These are phyloP conservation scores for Wickerhamiella alocasiicola DNA, from an alignment of 805 yeast species.

Conservation along the genomic window DNA sequence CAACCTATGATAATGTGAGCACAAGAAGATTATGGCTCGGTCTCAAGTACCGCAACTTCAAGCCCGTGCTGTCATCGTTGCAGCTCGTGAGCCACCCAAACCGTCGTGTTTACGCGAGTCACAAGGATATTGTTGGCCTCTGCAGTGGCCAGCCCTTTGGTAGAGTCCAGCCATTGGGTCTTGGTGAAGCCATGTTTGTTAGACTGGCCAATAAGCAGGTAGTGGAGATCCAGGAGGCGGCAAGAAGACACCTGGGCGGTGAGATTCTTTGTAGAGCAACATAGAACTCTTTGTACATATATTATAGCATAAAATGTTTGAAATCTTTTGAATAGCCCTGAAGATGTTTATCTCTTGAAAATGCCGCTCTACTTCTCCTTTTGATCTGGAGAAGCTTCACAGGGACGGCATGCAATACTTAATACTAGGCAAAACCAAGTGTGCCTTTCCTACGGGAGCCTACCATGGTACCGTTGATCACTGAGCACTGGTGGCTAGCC, in stretches of 20 bases:
- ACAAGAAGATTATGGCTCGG: constrained; percentile 86
- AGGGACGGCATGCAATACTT: too few relatives aligned
- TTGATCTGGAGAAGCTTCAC: too few relatives aligned
- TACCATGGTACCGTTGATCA: too few relatives aligned
- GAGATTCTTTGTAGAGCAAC: constrained; percentile 62
- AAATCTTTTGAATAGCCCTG: too few relatives aligned
- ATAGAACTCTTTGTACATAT: constrained; percentile 3
- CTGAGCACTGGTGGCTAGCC: too few relatives aligned
- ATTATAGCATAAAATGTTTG: too few relatives aligned
- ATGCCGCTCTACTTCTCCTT: too few relatives aligned
- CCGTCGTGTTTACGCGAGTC: constrained; percentile 51
- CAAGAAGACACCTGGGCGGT: constrained; percentile 56
- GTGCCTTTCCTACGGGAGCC: too few relatives aligned
- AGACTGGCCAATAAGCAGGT: constrained; percentile 37
- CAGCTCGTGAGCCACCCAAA: constrained; percentile 75
- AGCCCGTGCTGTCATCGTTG: constrained; percentile 62
- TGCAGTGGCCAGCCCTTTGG: constrained; percentile 68
- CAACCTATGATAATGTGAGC: constrained; percentile 75
- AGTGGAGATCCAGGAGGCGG: constrained; percentile 77
- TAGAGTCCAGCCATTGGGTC: constrained; percentile 65
- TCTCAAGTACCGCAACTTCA: constrained; percentile 70
- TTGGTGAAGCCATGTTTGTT: constrained; percentile 79
- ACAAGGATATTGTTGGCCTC: constrained; percentile 54
- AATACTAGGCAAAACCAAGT: too few relatives aligned
- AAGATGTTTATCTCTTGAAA: too few relatives aligned